These are phyloP conservation scores for Pseudozyma sp. DNA, from an alignment of 1,284 basidiomycete genomes.

Conservation along the genomic window DNA sequence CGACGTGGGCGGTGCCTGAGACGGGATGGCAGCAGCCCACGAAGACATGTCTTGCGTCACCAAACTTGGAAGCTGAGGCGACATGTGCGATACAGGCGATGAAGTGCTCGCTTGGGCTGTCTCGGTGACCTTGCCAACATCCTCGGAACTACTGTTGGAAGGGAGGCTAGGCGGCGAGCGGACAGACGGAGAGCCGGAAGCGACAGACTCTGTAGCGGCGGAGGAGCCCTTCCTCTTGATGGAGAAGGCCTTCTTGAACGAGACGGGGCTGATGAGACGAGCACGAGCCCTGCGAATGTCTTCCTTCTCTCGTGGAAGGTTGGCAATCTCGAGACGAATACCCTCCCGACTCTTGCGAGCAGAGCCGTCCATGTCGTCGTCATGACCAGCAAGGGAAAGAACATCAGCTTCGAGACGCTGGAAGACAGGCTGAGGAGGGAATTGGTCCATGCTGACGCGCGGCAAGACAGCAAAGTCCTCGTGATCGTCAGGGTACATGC, in stretches of 20 bases:
- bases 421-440: slow-evolving; percentile 30
- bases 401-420: slow-evolving; percentile 40
- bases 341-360: slow-evolving; percentile 17
- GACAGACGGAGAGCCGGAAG: slow-evolving; percentile 11
- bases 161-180: slow-evolving; percentile 23
- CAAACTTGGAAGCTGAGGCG: slow-evolving; percentile 4
- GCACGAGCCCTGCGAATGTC: slow-evolving; percentile 23
- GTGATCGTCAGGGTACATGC: slow-evolving; percentile 26
- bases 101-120: not conserved
- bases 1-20: slow-evolving; percentile 21
- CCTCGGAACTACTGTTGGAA: slow-evolving; percentile 34
- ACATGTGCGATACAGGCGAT: not conserved
- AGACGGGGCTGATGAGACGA: slow-evolving; percentile 35
- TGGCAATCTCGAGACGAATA: slow-evolving; percentile 30
- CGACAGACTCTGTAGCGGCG: slow-evolving; percentile 10
- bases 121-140: slow-evolving; percentile 25
- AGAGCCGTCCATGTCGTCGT: slow-evolving; percentile 8
- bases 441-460: not conserved
- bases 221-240: slow-evolving; percentile 28
- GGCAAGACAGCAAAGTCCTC: slow-evolving; percentile 6
- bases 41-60: slow-evolving; percentile 26
- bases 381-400: slow-evolving; percentile 5
- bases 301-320: slow-evolving; percentile 41
- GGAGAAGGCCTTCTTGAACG: slow-evolving; percentile 44
- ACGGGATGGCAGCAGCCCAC: slow-evolving; percentile 29